phyloP scores from a whole-genome alignment of 2,329 filamentous ascomycete species.

The Cryphonectria naterciae region DNA sequence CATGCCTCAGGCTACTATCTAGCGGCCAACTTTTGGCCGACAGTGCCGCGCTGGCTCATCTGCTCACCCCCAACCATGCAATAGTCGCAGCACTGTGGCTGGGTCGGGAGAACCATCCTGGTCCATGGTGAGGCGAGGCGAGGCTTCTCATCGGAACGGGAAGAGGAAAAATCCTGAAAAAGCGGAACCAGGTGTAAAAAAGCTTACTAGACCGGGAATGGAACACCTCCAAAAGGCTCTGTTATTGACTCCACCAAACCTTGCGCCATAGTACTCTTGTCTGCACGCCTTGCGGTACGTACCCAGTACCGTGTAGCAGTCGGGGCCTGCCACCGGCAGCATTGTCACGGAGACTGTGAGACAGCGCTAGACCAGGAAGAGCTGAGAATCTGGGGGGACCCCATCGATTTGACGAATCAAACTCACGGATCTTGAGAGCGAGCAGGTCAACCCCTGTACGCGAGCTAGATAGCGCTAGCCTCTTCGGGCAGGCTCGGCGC shows the following conservation, averaged over 20 bases:
- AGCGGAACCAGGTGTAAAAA: conserved; percentile 1
- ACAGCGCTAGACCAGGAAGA: conserved; percentile 17
- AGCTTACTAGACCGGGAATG: conserved; percentile 3
- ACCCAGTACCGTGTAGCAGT: not conserved
- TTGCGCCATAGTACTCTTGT: not conserved
- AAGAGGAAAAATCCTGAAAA: conserved; percentile 16
- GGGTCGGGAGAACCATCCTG: not conserved
- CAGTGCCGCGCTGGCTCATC: not conserved
- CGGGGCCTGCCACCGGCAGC: not conserved
- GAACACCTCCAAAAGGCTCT: not conserved
- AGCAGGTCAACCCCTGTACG: not conserved
- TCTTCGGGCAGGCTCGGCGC: conserved; percentile 4
- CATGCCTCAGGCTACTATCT: not conserved
- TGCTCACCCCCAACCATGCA: not conserved
- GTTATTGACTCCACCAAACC: not conserved
- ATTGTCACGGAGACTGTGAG: conserved; percentile 3
- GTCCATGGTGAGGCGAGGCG: conserved; percentile 2
- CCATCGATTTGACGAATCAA: conserved; percentile 8
- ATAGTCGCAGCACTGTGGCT: not conserved
- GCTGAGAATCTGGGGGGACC: conserved; percentile 10
- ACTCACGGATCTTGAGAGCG: not conserved
- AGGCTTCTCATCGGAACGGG: conserved; percentile 11
- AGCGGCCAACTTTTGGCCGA: conserved; percentile 2
- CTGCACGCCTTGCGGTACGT: not conserved
- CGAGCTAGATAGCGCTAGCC: not conserved